These are phyloP conservation scores for Sclerotinia glacialis DNA, from an alignment of 2,329 filamentous ascomycete genomes.

Conservation along the genomic window DNA sequence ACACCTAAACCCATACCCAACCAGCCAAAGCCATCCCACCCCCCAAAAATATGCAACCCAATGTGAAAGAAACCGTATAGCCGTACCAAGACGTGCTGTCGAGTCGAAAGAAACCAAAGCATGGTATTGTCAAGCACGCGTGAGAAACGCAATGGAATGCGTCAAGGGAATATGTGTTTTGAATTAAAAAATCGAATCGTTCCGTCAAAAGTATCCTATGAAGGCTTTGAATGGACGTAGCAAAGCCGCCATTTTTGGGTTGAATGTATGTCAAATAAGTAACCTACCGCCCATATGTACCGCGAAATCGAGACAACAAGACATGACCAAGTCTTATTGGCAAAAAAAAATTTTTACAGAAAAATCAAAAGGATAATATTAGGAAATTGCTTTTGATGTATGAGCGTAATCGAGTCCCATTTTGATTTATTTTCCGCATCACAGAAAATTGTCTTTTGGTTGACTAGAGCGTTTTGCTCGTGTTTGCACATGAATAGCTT, in stretches of 20 bases:
- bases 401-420: not conserved
- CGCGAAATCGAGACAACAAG: constrained; percentile 1
- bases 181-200: not conserved
- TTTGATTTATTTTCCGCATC: not conserved
- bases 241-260: not conserved
- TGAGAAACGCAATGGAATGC: not conserved
- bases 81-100: not conserved
- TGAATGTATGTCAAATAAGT: constrained; percentile 2
- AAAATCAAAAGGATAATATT: not conserved
- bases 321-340: constrained; percentile 1
- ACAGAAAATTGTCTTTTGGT: not conserved
- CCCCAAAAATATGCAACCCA: not conserved
- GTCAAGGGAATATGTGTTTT: not conserved
- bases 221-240: not conserved
- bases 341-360: not conserved
- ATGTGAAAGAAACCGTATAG: not conserved
- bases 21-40: not conserved
- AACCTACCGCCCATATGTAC: constrained; percentile 6
- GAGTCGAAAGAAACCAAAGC: not conserved
- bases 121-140: constrained; percentile 1
- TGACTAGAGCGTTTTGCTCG: constrained; percentile 1
- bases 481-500: constrained; percentile 13
- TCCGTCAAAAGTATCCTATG: not conserved
- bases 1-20: not conserved
- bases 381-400: not conserved